Conservation (phyloP, 75 land plant species). For the Ceratopteris richardii region DNA sequence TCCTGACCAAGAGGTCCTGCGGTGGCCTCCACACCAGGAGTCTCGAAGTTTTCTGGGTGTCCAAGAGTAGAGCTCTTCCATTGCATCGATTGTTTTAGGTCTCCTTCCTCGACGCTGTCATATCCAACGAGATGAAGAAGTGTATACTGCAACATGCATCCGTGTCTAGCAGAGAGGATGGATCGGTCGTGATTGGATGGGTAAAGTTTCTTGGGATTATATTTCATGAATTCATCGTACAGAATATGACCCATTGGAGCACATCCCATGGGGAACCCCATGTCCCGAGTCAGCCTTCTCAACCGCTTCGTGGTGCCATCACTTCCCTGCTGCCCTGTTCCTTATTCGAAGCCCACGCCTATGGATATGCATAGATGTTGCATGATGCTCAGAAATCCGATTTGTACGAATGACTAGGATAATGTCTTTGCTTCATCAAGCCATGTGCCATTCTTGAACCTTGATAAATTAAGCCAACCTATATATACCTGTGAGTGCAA, state of each 20-base stretch:
- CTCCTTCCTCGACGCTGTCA: conserved; percentile 80
- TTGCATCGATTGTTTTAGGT: conserved; percentile 75
- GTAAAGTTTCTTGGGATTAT: conserved; percentile 87
- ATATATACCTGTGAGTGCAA: no score
- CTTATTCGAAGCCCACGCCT: no score
- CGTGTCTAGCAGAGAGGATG: conserved; percentile 91
- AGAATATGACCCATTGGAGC: conserved; percentile 93
- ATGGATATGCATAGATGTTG: no score
- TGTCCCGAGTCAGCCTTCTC: conserved; percentile 98
- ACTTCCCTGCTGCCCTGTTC: no score
- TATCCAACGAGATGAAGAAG: conserved; percentile 88
- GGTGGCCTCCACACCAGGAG: conserved; percentile 84
- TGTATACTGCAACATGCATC: conserved; percentile 97
- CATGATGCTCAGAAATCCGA: no score
- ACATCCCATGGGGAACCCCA: conserved; percentile 92
- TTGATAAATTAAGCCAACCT: no score
- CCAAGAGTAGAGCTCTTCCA: conserved; percentile 94
- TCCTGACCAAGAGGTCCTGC: no score
- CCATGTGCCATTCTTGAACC: no score
- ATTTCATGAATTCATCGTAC: conserved; percentile 90
- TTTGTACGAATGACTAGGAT: no score
- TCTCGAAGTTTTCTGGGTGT: conserved; percentile 94
- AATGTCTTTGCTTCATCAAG: no score
- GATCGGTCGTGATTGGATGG: conserved; percentile 92
- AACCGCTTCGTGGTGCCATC: conserved; percentile 45